A percentile compares a stretch with the other conserved stretches of the same genome.
Conservation (phyloP, 2,329 filamentous ascomycete genomes). For the Fusarium euwallaceae region DNA sequence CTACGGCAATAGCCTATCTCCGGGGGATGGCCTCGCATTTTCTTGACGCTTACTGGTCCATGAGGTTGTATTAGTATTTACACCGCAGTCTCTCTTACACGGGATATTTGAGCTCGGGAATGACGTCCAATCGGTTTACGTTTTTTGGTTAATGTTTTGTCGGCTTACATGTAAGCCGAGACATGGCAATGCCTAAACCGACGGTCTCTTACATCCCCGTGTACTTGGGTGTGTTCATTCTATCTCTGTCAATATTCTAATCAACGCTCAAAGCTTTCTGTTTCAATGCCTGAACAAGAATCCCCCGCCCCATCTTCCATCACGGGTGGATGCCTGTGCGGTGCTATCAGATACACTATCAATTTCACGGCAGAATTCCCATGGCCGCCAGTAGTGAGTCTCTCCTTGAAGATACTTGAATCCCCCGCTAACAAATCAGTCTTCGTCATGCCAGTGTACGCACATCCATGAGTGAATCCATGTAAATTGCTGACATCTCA, state of each 20-base stretch:
- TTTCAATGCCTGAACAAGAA: background rate
- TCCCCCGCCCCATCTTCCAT: background rate
- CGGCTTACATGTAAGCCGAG: conserved; percentile 3
- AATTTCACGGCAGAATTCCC: conserved; percentile 9
- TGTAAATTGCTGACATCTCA: background rate
- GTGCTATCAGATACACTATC: conserved; percentile 20
- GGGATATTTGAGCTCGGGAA: background rate
- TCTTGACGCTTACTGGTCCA: background rate
- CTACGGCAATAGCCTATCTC: conserved; percentile 3
- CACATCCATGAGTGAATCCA: background rate
- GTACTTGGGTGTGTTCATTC: too few species aligned
- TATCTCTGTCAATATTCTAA: background rate
- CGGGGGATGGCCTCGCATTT: background rate
- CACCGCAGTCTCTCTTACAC: background rate
- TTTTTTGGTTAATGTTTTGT: background rate
- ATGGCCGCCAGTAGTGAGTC: conserved; percentile 19
- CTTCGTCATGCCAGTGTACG: conserved; percentile 29
- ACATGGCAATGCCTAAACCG: background rate
- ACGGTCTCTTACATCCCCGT: background rate
- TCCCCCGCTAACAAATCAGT: background rate
- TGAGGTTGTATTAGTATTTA: background rate
- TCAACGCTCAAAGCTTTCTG: too few species aligned
- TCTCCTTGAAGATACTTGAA: background rate
- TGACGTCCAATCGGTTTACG: conserved; percentile 1
- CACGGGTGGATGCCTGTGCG: conserved; percentile 25